phyloP scores from a whole-genome alignment of 2,329 filamentous ascomycete species.

The Elsinoe arachidis region DNA sequence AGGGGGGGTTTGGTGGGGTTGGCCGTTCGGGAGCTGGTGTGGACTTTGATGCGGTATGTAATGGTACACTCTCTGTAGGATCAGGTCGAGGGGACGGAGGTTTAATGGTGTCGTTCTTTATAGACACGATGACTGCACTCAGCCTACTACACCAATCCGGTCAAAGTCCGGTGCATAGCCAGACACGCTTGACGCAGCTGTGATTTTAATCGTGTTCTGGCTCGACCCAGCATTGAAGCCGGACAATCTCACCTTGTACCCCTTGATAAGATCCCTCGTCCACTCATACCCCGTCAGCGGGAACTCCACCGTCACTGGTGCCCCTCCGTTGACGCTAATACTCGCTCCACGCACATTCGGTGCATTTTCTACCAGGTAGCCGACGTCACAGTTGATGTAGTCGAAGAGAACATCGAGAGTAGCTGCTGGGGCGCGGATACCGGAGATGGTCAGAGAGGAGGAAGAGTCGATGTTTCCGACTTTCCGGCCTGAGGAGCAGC shows the following conservation, averaged over 20 bases:
- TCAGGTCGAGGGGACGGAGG: too few relatives aligned
- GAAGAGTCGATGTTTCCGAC: slow-evolving; percentile 24
- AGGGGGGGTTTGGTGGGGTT: too few relatives aligned
- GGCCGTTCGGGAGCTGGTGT: too few relatives aligned
- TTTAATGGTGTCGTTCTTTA: too few relatives aligned
- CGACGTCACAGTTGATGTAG: slow-evolving; percentile 35
- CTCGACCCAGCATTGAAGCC: slow-evolving; percentile 20
- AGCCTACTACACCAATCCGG: slow-evolving; percentile 18
- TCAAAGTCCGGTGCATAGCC: slow-evolving; percentile 24
- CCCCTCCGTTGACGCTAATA: slow-evolving; percentile 31
- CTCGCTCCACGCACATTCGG: slow-evolving; percentile 31
- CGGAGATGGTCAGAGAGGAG: slow-evolving; percentile 24
- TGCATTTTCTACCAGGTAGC: slow-evolving; percentile 26
- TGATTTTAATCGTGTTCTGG: slow-evolving; percentile 22
- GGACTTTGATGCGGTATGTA: too few relatives aligned
- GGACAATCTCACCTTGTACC: slow-evolving; percentile 21
- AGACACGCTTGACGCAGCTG: slow-evolving; percentile 18
- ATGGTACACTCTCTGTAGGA: too few relatives aligned
- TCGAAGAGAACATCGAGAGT: slow-evolving; percentile 31
- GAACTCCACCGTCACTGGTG: slow-evolving; percentile 29
- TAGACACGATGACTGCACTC: not conserved
- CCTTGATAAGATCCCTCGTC: slow-evolving; percentile 25
- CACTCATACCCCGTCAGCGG: slow-evolving; percentile 35
- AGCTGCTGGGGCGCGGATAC: slow-evolving; percentile 22
- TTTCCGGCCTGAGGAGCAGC: slow-evolving; percentile 27